Base-by-base conservation (phyloP, 495 filamentous ascomycete genomes). In the Penicillium steckii region DNA sequence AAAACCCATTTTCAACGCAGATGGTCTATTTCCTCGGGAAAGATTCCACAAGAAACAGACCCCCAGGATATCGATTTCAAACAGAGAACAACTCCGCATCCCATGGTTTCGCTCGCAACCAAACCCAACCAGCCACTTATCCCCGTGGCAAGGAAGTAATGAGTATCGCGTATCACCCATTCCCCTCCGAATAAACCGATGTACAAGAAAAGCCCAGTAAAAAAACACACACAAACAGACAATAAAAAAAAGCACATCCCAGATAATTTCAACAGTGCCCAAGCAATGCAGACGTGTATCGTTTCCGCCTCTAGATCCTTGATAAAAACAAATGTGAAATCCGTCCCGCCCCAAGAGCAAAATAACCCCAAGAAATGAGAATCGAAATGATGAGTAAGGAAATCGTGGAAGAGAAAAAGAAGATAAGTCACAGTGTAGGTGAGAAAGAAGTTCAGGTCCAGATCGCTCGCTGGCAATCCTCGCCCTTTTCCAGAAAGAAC, bases 261-360 rank as follows among this genome's bases (percentile, higher is more conserved):
- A 70, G 63, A 62, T 69, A 64, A n/a, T 65, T 61, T 66, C 70
- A 70, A 72, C 68, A 71, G 59, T 68, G 60, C 72, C 71, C 72
- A 74, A 68, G 62, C 65, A 67, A 76, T 77, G 74, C 74, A 77
- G 71, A 77, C 72, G 72, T 77, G 68, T 75, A 75, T 77, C 74
- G 72, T 77, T 76, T 75, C 74, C 74, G 69, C 71, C 74, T 75
- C 74, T 77, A 77, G 62, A 73, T 70, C 69, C 69, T 66, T 63
- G 59, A 67, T 69, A 70, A 70, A 64, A 13, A 32, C n/a, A 37
- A n/a, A 68, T 55, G 54, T 62, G 56, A 70, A 62, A 68, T 61
- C 71, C 71, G 60, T 69, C 65, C 72, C 64, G 61, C 60, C 68
- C 71, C 56, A 62, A 56, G 50, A 58, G 55, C 60, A 64, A 58